A percentile compares a stretch with the other conserved stretches of the same genome.
Conservation (phyloP, 306 rosid genomes). For the Argentina anserina region DNA sequence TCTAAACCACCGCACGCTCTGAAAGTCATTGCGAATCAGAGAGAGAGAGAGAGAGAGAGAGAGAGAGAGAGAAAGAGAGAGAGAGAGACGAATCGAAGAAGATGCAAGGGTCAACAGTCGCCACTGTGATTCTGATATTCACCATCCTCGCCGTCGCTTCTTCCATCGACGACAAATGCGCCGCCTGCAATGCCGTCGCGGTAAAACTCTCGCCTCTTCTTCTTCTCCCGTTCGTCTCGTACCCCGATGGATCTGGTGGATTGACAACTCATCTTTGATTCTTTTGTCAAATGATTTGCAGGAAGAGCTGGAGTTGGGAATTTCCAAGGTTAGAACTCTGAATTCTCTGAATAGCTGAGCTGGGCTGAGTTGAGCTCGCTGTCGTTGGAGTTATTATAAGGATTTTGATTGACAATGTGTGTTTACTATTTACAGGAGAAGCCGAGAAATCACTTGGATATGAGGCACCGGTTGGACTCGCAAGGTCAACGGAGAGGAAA, state of each 20-base stretch:
- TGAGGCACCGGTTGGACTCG: slow-evolving; percentile 98
- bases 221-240: background rate
- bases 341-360: no score
- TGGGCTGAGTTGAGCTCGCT: no score
- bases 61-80: background rate
- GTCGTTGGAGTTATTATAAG: no score
- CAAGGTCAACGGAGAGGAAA: slow-evolving; percentile 88
- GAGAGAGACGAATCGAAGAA: slow-evolving; percentile 15
- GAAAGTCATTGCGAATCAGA: no score
- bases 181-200: slow-evolving; percentile 89
- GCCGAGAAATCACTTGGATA: slow-evolving; percentile 95
- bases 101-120: slow-evolving; percentile 29
- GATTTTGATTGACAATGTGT: background rate
- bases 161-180: slow-evolving; percentile 78
- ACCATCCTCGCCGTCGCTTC: slow-evolving; percentile 31
- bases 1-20: no score
- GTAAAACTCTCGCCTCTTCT: slow-evolving; percentile 32
- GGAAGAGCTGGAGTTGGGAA: slow-evolving; percentile 84
- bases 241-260: background rate
- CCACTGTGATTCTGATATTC: slow-evolving; percentile 32
- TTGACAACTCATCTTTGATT: background rate
- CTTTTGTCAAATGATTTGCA: slow-evolving; percentile 33
- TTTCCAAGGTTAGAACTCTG: slow-evolving; percentile 61
- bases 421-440: slow-evolving; percentile 50
- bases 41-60: no score